Base-by-base conservation (phyloP, 345 rosid species). In the Toxicodendron radicans region DNA sequence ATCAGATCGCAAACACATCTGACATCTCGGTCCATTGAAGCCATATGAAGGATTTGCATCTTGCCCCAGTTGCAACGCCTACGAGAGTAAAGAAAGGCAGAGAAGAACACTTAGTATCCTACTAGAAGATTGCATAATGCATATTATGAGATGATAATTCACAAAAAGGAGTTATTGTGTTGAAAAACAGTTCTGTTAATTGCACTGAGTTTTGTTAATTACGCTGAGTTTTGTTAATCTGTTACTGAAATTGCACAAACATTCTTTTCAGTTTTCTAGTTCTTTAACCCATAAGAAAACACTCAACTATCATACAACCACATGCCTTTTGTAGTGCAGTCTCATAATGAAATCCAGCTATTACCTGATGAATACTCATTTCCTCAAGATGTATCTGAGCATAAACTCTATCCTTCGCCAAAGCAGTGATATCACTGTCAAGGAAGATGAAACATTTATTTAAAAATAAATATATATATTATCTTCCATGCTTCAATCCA, bases 301-400 rank as follows among this genome's bases (percentile, higher is more conserved):
- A 61, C 38, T 20, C n/a, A 11, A 45, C 17, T 38, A 66, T 45
- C 30, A 20, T 14, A 63, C 43, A 32, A 10, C 33, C 38, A 57
- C 43, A 14, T 46, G 4, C 35, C 41, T 13, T 27, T 11, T 16
- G 27, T 30, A 64, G 65, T 13, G 11, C 45, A 61, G 7, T 51
- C 58, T 35, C 10, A 2, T 0, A 32, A 23, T 24, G 30, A 35
- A 68, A 24, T 30, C 21, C 14, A 58, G 57, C 46, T 66, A 63
- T 77, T 89, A 93, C 99, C 98, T 90, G 97, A 70, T 90, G 95
- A 74, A 96, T 87, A 24, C 86, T 93, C 85, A 89, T 93, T 83
- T 96, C 94, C 58, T 90, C 91, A 30, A 96, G 97, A 87, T 73
- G 92, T 82, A 96, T 85, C 84, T 89, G 98, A 48, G 98, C 87